Percentiles rank a stretch among this genome's conserved stretches.
Conservation (phyloP, 2,329 filamentous ascomycete genomes). For the Hymenoscyphus occultus region DNA sequence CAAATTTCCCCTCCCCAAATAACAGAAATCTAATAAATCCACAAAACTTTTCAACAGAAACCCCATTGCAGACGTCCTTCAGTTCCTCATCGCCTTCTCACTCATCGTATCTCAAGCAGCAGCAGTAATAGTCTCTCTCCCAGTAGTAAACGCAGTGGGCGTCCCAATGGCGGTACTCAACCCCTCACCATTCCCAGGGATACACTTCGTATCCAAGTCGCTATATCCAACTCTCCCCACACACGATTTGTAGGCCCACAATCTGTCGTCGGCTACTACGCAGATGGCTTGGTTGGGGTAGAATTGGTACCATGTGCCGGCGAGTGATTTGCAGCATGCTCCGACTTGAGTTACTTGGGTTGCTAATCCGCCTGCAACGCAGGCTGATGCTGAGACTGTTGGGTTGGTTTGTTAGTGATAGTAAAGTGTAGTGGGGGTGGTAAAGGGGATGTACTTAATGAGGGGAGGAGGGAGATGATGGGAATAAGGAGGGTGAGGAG, state of each 20-base stretch:
- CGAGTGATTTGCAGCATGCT: slow-evolving; percentile 22
- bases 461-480: background rate
- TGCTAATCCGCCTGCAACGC: slow-evolving; percentile 27
- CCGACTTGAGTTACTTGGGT: slow-evolving; percentile 22
- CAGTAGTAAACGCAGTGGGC: background rate
- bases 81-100: background rate
- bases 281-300: slow-evolving; percentile 28
- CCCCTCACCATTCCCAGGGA: slow-evolving; percentile 23
- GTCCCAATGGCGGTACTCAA: background rate
- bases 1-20: too few species aligned
- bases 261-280: slow-evolving; percentile 15
- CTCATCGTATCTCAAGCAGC: background rate
- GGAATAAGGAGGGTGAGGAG: background rate
- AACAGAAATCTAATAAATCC: too few species aligned
- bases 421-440: too few species aligned
- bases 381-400: slow-evolving; percentile 20
- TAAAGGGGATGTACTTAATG: background rate
- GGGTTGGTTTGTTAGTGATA: slow-evolving; percentile 18
- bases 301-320: slow-evolving; percentile 29
- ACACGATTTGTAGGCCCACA: slow-evolving; percentile 18
- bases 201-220: slow-evolving; percentile 25
- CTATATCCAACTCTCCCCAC: slow-evolving; percentile 8
- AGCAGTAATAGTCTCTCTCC: background rate
- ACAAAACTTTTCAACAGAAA: too few species aligned
- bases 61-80: too few species aligned